Evolutionary conservation across 106 monocot species (phyloP), one percentile per base, ranked within the genome.

Genomic region (Agapanthus africanus): DNA sequence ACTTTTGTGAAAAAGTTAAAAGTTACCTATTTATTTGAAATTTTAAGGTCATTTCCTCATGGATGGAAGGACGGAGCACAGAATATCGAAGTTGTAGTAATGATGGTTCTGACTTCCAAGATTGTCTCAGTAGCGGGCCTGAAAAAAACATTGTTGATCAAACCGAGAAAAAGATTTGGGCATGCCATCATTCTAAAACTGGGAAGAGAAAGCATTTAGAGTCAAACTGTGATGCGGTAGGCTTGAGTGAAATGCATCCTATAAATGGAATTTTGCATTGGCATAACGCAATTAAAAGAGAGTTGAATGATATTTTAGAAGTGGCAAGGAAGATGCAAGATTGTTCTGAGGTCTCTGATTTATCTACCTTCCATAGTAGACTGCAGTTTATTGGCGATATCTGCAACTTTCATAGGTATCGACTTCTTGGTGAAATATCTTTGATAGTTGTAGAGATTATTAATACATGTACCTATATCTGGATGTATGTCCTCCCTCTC

Each of bases 241-340:
- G 59, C 16, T 68, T 37, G 62, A 35, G 35, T 22, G 68, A 34
- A 32, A 41, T 42, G 33, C 82, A 87, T 57, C 94, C 94, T 30
- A 94, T 94, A 73, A 76, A 94, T 79, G 90, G 90, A 37, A 94
- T 94, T 73, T 70, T 94, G 76, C 74, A 77, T 77, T 94, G 94
- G 94, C 94, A 94, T 73, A 82, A 80, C 78, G 94, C 94, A 34
- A 94, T 94, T n/a, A 82, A 72, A 72, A 80, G 65, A 57, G 94
- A 94, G 74, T 57, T 94, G 67, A 71, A 65, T 78, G 87, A 87
- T 66, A 87, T 94, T 67, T 82, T 82, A 27, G 85, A 90, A 52
- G 79, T 77, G 62, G 82, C 94, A 51, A 87, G 80, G 74, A 90
- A 81, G 73, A 85, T 90, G 37, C 83, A 94, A 69, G 66, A 68